Evolutionary conservation across 2,329 filamentous ascomycete genomes (phyloP).

Genomic region (Teratosphaeria zuluensis): DNA sequence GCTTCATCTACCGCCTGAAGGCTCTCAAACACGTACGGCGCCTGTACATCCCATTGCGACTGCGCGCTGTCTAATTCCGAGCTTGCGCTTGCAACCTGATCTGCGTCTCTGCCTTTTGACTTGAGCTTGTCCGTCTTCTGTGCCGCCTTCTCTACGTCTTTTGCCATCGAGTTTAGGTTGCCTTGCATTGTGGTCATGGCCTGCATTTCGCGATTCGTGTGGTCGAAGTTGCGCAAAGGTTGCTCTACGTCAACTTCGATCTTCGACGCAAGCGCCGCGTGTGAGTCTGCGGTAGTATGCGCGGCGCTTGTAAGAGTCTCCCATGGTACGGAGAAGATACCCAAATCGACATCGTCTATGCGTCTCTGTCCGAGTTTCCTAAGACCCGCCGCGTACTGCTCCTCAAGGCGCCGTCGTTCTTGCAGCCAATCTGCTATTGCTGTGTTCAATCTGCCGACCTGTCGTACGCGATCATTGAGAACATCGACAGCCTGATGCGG

Average conservation of each 20-base stretch:
- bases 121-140: constrained; percentile 76
- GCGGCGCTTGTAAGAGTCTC: constrained; percentile 72
- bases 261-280: constrained; percentile 67
- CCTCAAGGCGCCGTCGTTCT: constrained; percentile 89
- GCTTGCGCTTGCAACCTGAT: constrained; percentile 67
- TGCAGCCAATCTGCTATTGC: constrained; percentile 96
- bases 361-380: constrained; percentile 60
- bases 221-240: constrained; percentile 66
- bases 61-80: constrained; percentile 66
- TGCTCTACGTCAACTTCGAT: constrained; percentile 84
- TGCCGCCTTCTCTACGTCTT: constrained; percentile 73
- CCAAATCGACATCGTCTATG: constrained; percentile 62
- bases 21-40: constrained; percentile 88
- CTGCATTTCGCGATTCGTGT: constrained; percentile 63
- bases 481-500: constrained; percentile 72
- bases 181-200: constrained; percentile 71
- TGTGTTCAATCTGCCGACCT: constrained; percentile 74
- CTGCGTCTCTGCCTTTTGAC: constrained; percentile 65
- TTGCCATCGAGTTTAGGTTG: constrained; percentile 72
- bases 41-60: constrained; percentile 85
- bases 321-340: constrained; percentile 86
- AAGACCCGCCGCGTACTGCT: constrained; percentile 73
- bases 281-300: constrained; percentile 71
- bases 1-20: constrained; percentile 85
- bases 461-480: constrained; percentile 77